phyloP scores from a whole-genome alignment of 2,329 filamentous ascomycete species.

The Thielaviopsis punctulata region DNA sequence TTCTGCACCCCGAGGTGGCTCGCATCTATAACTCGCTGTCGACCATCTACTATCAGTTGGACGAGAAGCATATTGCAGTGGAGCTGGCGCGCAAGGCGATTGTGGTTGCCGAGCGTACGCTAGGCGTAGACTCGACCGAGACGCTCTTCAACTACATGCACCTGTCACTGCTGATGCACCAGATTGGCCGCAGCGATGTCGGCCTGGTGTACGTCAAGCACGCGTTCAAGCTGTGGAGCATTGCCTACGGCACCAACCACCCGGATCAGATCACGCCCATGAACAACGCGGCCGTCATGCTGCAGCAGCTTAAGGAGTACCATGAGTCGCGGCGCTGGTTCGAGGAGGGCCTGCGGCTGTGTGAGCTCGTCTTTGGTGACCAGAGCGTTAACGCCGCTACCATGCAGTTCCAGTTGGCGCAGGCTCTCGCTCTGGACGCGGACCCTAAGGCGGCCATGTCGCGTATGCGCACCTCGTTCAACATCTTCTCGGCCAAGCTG shows the following conservation, averaged over 20 bases:
- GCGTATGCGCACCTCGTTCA: constrained; percentile 92
- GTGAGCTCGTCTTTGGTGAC: constrained; percentile 76
- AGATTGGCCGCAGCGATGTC: constrained; percentile 70
- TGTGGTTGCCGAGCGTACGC: constrained; percentile 84
- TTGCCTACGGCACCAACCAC: constrained; percentile 85
- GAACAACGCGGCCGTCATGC: constrained; percentile 97
- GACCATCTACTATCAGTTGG: constrained; percentile 92
- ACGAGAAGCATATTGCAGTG: constrained; percentile 89
- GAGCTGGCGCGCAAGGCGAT: constrained; percentile 93
- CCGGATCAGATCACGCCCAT: constrained; percentile 96
- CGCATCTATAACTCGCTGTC: constrained; percentile 88
- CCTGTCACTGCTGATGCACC: constrained; percentile 83
- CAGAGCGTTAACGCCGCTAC: constrained; percentile 87
- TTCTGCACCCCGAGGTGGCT: constrained; percentile 89
- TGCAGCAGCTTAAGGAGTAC: constrained; percentile 88
- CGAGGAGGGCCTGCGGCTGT: constrained; percentile 76
- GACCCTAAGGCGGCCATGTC: constrained; percentile 82
- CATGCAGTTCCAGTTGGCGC: constrained; percentile 89
- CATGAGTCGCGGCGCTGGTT: constrained; percentile 94
- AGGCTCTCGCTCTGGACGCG: constrained; percentile 86
- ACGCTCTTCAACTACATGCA: constrained; percentile 94
- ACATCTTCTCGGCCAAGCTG: constrained; percentile 77
- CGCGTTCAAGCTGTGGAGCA: constrained; percentile 87
- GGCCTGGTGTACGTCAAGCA: constrained; percentile 85
- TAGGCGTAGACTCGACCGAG: constrained; percentile 85